phyloP scores from a whole-genome alignment of 2,329 filamentous ascomycete genomes.

The Microcyclosporella mali region DNA sequence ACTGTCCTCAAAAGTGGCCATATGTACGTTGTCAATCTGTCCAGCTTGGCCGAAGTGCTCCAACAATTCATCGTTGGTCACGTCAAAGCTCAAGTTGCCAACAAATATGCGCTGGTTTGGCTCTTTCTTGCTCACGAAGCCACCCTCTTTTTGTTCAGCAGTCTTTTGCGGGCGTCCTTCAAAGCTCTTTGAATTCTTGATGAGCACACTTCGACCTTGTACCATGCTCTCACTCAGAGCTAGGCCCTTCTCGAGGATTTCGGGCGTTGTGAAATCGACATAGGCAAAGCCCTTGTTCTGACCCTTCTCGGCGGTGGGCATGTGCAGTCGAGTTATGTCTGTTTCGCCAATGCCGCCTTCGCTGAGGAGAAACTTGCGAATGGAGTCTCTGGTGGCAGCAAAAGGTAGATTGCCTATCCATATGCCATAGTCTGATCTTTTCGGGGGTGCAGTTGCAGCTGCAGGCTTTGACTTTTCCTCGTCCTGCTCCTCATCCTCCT shows the following conservation, averaged over 20 bases:
- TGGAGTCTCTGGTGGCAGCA: constrained; percentile 63
- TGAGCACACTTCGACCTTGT: constrained; percentile 71
- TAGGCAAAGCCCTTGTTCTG: constrained; percentile 95
- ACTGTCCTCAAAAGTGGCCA: constrained; percentile 92
- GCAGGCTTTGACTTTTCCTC: background rate
- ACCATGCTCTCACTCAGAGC: constrained; percentile 79
- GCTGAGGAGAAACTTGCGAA: constrained; percentile 73
- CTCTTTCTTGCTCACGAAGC: constrained; percentile 43
- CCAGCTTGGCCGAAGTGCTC: constrained; percentile 83
- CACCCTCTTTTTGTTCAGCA: constrained; percentile 32
- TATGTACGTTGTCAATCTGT: constrained; percentile 70
- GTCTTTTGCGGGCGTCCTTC: constrained; percentile 69
- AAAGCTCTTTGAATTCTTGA: constrained; percentile 87
- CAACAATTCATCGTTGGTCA: constrained; percentile 67
- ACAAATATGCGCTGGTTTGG: constrained; percentile 81
- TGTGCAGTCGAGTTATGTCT: constrained; percentile 76
- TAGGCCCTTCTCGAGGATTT: constrained; percentile 69
- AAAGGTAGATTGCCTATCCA: constrained; percentile 98
- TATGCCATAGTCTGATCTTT: constrained; percentile 73
- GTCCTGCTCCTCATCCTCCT: constrained; percentile 20
- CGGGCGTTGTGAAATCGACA: constrained; percentile 71
- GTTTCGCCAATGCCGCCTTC: constrained; percentile 54
- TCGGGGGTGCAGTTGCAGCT: constrained; percentile 15
- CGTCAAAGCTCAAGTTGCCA: constrained; percentile 50
- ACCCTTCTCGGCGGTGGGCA: constrained; percentile 57